Evolutionary conservation across 2,329 filamentous ascomycete genomes (phyloP).

Genomic region (Cladorrhinum sp.): DNA sequence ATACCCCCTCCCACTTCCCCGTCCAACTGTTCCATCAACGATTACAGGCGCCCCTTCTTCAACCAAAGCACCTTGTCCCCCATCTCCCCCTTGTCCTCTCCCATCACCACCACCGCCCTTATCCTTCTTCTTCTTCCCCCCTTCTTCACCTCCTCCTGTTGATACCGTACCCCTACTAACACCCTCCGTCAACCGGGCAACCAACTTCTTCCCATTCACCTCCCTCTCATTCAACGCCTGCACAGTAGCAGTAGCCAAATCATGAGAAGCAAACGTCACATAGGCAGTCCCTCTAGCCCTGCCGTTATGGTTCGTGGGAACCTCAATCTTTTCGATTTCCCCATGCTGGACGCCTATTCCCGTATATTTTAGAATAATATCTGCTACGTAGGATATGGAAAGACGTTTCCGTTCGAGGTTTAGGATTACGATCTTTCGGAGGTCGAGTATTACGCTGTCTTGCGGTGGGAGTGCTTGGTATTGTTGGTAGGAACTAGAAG

Average conservation of each 20-base stretch:
- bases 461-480: not conserved
- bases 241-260: slow-evolving; percentile 5
- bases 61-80: not conserved
- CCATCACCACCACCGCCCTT: not conserved
- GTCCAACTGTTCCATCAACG: slow-evolving; percentile 18
- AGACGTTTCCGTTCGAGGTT: slow-evolving; percentile 10
- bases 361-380: slow-evolving; percentile 7
- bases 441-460: slow-evolving; percentile 1
- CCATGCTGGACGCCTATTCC: not conserved
- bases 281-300: slow-evolving; percentile 11
- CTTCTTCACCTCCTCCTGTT: not conserved
- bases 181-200: slow-evolving; percentile 2
- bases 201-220: not conserved
- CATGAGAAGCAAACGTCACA: slow-evolving; percentile 15
- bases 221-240: slow-evolving; percentile 9
- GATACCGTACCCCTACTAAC: not conserved
- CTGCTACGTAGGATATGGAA: not conserved
- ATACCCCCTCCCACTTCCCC: not conserved
- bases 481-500: not conserved
- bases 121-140: slow-evolving; percentile 3
- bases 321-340: slow-evolving; percentile 16
- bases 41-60: slow-evolving; percentile 17
- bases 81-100: not conserved
- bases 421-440: slow-evolving; percentile 19
- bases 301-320: slow-evolving; percentile 10